These are phyloP conservation scores for Eucalyptus polybractea DNA, from an alignment of 345 rosid genomes.

Conservation along the genomic window DNA sequence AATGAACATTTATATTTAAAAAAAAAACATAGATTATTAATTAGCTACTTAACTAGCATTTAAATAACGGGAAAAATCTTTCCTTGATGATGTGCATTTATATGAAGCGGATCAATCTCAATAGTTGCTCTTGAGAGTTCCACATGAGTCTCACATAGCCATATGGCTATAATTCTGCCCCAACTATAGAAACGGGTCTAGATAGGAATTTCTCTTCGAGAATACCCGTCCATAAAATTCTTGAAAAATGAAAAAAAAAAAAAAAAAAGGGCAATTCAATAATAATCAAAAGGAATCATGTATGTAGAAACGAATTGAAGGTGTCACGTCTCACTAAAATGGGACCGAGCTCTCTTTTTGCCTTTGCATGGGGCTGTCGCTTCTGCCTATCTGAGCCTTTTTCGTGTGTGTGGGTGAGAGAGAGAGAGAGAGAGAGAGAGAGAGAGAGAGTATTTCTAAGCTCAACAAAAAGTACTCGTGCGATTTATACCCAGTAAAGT, in stretches of 20 bases:
- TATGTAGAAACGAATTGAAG: not conserved
- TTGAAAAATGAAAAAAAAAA: not conserved
- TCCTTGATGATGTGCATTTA: not conserved
- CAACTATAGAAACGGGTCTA: not conserved
- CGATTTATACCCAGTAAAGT: not conserved
- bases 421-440: not conserved
- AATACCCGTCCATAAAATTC: not conserved
- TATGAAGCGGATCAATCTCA: not conserved
- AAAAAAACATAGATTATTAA: not conserved
- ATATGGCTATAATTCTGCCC: not conserved
- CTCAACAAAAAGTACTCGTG: not conserved
- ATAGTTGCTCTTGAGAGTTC: not conserved
- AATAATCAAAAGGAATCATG: not conserved
- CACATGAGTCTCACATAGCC: no score
- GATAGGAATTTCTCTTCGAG: not conserved
- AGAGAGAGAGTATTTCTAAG: not conserved
- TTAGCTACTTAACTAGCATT: not conserved
- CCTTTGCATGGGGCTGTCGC: not conserved
- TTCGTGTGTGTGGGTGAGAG: not conserved
- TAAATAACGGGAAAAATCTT: not conserved
- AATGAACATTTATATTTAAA: not conserved
- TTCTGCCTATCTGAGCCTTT: not conserved
- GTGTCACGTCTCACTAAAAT: not conserved
- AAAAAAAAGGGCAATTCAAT: not conserved
- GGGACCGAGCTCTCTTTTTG: not conserved